Base-by-base conservation (phyloP, 441 rosid species). In the Raphanus hybrid region DNA sequence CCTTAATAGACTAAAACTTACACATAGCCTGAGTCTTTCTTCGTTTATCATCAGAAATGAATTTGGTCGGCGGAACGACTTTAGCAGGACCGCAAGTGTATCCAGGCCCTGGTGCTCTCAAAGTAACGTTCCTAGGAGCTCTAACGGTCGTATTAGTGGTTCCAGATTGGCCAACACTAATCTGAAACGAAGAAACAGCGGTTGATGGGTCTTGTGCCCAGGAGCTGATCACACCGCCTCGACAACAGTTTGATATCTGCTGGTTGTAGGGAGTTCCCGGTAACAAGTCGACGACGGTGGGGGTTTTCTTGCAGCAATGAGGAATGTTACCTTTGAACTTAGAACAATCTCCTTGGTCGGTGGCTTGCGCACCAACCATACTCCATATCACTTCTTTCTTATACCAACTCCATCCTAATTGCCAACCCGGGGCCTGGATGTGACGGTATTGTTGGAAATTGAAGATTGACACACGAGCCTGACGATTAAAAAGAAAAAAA, bases 401-500 rank as follows among this genome's bases (percentile, higher is more conserved):
- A 3, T 59, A 68, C 98, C 97, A 93, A 72, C 73, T 83, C 97
- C 98, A 93, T 62, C 92, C 94, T 50, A 92, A 68, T 60, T 84
- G 66, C 98, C 98, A 92, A 61, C 98, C 97, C 0, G 98, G 98
- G 5, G 88, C 73, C 57, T 91, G 82, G 15, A 92, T 88, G 85
- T 92, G 98, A 64, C 96, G 97, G 79, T 85, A 93, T 76, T 86
- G 87, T 84, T 93, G 98, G 87, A 87, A 92, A 83, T 92, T 93
- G 82, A 73, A 90, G 5, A 93, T 83, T 8, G 88, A 88, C 32
- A 92, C 97, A 66, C 77, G 75, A 64, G 97, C 98, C 97, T 93
- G 73, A 20, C 4, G 9, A 11, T 43, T 11, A 3, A 16, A 59
- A n/a, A n/a, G n/a, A n/a, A 35, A 2, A 63, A 32, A 29, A 29